A percentile compares a stretch with the other conserved stretches of the same genome.
Conservation (phyloP, 2,329 filamentous ascomycete species). For the Trichoderma guizhouense region DNA sequence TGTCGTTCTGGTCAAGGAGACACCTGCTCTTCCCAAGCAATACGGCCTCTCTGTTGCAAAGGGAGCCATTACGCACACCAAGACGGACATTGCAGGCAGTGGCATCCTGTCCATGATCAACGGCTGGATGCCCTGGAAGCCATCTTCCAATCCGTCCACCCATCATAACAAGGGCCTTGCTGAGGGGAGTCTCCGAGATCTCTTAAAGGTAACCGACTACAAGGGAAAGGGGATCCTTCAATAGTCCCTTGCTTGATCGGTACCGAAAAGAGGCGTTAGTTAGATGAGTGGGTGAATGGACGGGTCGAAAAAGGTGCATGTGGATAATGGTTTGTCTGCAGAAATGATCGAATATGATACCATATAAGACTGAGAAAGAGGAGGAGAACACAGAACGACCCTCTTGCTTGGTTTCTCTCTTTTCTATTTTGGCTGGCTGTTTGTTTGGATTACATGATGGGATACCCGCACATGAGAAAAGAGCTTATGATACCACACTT, state of each 20-base stretch:
- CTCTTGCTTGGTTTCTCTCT: background rate
- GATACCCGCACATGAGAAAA: background rate
- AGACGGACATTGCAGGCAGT: constrained; percentile 25
- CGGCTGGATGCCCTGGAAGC: constrained; percentile 46
- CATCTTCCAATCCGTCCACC: constrained; percentile 22
- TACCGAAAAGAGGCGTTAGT: background rate
- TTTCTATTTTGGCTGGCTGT: background rate
- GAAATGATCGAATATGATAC: background rate
- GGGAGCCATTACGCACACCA: constrained; percentile 29
- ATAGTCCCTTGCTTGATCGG: background rate
- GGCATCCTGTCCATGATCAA: constrained; percentile 40
- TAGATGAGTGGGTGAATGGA: background rate
- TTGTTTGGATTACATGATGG: background rate
- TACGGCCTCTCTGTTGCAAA: constrained; percentile 28
- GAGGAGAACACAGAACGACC: background rate
- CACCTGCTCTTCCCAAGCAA: background rate
- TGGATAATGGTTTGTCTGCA: too few relatives aligned
- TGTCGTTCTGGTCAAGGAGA: background rate
- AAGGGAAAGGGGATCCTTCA: constrained; percentile 34
- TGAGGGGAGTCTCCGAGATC: constrained; percentile 53
- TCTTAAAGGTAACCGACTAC: constrained; percentile 41
- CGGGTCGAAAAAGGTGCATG: background rate
- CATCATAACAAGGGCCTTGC: constrained; percentile 44
- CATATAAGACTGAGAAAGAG: background rate
- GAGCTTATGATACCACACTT: constrained; percentile 1